Evolutionary conservation across 2,329 filamentous ascomycete species (phyloP), one percentile per base, ranked within the genome.

Genomic region (Fusarium solani-melongenae): DNA sequence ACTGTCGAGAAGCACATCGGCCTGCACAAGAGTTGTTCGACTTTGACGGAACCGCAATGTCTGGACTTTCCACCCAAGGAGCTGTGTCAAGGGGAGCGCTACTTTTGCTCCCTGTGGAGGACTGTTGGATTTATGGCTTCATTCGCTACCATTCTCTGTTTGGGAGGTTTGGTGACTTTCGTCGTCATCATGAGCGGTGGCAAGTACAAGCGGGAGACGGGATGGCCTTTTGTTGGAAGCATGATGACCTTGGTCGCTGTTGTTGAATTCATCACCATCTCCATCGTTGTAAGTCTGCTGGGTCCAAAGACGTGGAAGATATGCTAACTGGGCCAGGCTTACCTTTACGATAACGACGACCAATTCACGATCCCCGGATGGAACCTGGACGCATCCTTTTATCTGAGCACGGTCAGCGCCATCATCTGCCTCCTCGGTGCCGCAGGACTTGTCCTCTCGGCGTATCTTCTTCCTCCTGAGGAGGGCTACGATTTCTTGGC

Each of bases 101-200:
- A 91, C 78, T 98, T 98, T 84, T 98, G 96, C 86, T 93, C 91
- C 77, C 93, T 97, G 88, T 99, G 96, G 96, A 90, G 93, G 67
- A 94, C 91, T 29, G 91, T 94, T 38, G 95, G 94, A 27, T 98
- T 98, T 83, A 84, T 98, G 73, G 94, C 97, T 85, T 93, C 92
- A 61, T 93, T 98, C 77, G 89, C 93, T 9, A 90, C 94, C 39
- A 91, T 98, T n/a, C 81, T 96, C 41, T 92, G 97, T 82, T 88
- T 96, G 44, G 94, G 93, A 64, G 91, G 91, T 8, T 83, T 97
- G n/a, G 91, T 97, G 31, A 90, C 92, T 20, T 98, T 96, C 82
- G 79, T 92, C 33, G 90, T 97, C 58, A 90, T 97, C 55, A 85
- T 98, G 74, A 84, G 88, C 2, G 95, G 95, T 20, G 94, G 95